Evolutionary conservation across 208 protist species (phyloP).

Genomic region (Herpetomonas muscarum): DNA sequence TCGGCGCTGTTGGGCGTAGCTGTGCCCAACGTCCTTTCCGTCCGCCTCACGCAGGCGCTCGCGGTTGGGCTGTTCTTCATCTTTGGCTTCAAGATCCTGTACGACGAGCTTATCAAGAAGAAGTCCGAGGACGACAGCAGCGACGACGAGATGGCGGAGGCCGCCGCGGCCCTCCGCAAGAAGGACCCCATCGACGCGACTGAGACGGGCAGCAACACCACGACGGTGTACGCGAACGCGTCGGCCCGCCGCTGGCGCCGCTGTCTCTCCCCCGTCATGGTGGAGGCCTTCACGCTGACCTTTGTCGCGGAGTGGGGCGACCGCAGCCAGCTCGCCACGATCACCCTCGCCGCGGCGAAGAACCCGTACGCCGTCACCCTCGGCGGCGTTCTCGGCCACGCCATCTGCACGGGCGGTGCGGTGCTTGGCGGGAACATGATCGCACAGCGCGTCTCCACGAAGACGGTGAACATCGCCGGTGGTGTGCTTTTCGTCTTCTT

Average conservation of each 20-base stretch:
- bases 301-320: slow-evolving; percentile 98
- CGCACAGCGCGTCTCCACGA: slow-evolving; percentile 71
- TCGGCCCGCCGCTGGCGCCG: slow-evolving; percentile 44
- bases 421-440: slow-evolving; percentile 89
- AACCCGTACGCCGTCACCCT: slow-evolving; percentile 92
- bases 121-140: slow-evolving; percentile 57
- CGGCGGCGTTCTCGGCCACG: slow-evolving; percentile 92
- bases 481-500: slow-evolving; percentile 84
- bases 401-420: slow-evolving; percentile 92
- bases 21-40: slow-evolving; percentile 80
- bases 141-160: slow-evolving; percentile 88
- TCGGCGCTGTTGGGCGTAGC: slow-evolving; percentile 82
- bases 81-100: slow-evolving; percentile 88
- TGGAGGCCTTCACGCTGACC: slow-evolving; percentile 94
- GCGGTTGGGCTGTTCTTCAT: slow-evolving; percentile 87
- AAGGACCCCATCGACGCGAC: slow-evolving; percentile 62
- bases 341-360: slow-evolving; percentile 90
- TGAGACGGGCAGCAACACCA: slow-evolving; percentile 51
- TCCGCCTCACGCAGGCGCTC: slow-evolving; percentile 81
- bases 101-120: slow-evolving; percentile 64
- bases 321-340: slow-evolving; percentile 95
- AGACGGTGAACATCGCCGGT: slow-evolving; percentile 73
- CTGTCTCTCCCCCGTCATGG: slow-evolving; percentile 67
- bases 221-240: slow-evolving; percentile 33
- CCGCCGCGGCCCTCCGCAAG: slow-evolving; percentile 64